Evolutionary conservation across 2,329 filamentous ascomycete genomes (phyloP).

Genomic region (Colletotrichum shisoi): DNA sequence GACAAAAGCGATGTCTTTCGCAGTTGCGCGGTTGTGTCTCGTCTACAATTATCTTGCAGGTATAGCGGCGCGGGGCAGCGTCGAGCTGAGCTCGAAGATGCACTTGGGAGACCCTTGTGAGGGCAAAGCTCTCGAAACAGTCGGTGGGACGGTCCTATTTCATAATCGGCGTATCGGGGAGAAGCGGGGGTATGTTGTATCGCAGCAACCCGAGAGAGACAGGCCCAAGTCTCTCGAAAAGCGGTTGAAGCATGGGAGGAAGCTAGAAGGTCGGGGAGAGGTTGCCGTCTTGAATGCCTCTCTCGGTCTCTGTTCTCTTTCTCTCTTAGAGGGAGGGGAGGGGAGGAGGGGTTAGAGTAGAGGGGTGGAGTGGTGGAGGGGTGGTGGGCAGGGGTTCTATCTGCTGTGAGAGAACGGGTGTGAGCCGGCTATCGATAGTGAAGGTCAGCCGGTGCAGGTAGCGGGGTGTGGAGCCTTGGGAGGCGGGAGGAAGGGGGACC

Average conservation of each 20-base stretch:
- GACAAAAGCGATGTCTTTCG: background rate
- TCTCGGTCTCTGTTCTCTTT: constrained; percentile 1
- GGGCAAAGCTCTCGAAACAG: constrained; percentile 26
- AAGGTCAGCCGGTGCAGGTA: constrained; percentile 38
- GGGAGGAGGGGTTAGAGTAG: no score
- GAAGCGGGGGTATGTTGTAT: background rate
- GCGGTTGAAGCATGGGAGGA: constrained; percentile 23
- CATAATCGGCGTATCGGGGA: constrained; percentile 28
- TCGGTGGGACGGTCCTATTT: constrained; percentile 28
- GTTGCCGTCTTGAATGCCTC: constrained; percentile 14
- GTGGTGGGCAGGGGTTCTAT: constrained; percentile 24
- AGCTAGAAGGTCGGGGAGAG: constrained; percentile 17
- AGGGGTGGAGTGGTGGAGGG: constrained; percentile 23
- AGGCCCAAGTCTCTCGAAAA: constrained; percentile 17
- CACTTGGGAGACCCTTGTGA: constrained; percentile 22
- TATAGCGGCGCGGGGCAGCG: constrained; percentile 24
- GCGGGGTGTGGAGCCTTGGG: constrained; percentile 32
- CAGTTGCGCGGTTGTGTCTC: constrained; percentile 6
- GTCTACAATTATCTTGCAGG: constrained; percentile 1
- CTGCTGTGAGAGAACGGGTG: constrained; percentile 33
- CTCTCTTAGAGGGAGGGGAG: constrained; percentile 12
- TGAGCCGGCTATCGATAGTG: constrained; percentile 37
- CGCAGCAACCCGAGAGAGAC: background rate
- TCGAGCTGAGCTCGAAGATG: constrained; percentile 22
- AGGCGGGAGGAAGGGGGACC: constrained; percentile 30